Base-by-base conservation (phyloP, 1,284 basidiomycete genomes). In the Ceratobasidium sp. region DNA sequence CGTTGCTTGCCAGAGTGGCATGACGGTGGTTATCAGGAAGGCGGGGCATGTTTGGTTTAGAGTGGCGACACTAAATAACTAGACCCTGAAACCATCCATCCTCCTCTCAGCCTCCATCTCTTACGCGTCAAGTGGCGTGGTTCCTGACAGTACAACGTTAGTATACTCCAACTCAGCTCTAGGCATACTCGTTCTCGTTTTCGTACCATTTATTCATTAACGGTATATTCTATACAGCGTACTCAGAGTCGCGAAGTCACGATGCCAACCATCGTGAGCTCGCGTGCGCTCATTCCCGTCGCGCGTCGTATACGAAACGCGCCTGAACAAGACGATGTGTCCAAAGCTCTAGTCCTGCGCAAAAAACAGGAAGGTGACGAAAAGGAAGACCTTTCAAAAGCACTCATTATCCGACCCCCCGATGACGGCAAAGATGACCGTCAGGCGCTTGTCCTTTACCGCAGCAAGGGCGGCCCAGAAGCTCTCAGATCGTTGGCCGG, bases 241-340 rank as follows among this genome's bases (percentile, higher is more conserved):
- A 58, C 26, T n/a, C 55, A 23, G n/a, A 44, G 40, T 46, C 40
- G 42, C 61, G 67, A 55, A 49, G n/a, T 55, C 46, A 64, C 71
- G 56, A 76, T 76, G 73, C 73, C 73, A 7, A 76, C 73, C 33
- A 63, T 76, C 46, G 73, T 76, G 61, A 76, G 73, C 63, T 76
- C 73, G 33, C 61, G 73, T 26, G 63, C 73, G 0, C 63, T 76
- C 23, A 63, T 76, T 23, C 73, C 73, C 51, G 64, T 76, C 23
- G 63, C 46, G 15, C 73, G 73, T 40, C 73, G 73, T 46, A 76
- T 76, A 40, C 44, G 28, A 44, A 76, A 76, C 46, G 61, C 73
- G 33, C 73, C 73, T 4, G 63, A 76, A 39, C 61, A 76, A 51
- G 44, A 46, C n/a, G 73, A 66, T 46, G 73, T 63, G 33, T 76